Conservation (phyloP, 2,329 filamentous ascomycete genomes). For the Xylariaceae sp. region DNA sequence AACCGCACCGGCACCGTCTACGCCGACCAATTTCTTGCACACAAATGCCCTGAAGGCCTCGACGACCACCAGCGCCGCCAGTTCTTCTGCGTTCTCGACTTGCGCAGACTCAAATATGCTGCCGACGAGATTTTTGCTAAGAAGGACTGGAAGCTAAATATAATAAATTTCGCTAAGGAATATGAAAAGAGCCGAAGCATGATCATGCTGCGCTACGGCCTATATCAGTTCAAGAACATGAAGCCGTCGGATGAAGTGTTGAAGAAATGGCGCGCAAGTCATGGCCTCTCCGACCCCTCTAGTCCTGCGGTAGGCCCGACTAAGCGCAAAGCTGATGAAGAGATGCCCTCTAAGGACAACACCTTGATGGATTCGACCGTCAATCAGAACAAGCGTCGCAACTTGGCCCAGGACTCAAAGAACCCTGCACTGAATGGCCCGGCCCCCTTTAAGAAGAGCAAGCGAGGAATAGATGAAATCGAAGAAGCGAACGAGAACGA, state of each 20-base stretch:
- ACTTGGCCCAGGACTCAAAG: slow-evolving; percentile 35
- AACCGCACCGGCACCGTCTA: slow-evolving; percentile 53
- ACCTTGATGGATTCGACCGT: slow-evolving; percentile 33
- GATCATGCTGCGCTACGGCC: slow-evolving; percentile 57
- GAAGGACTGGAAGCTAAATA: slow-evolving; percentile 61
- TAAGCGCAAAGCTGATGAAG: slow-evolving; percentile 57
- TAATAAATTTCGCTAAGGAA: slow-evolving; percentile 60
- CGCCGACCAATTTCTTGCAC: slow-evolving; percentile 55
- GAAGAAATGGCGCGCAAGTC: slow-evolving; percentile 54
- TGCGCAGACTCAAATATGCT: slow-evolving; percentile 58
- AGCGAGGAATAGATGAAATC: slow-evolving; percentile 47
- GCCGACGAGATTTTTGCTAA: slow-evolving; percentile 57
- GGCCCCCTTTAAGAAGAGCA: slow-evolving; percentile 42
- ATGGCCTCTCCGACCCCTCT: slow-evolving; percentile 47
- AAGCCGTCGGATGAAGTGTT: slow-evolving; percentile 56
- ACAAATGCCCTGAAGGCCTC: slow-evolving; percentile 54
- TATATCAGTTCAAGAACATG: slow-evolving; percentile 61
- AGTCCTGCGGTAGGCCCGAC: slow-evolving; percentile 30
- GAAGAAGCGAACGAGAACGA: slow-evolving; percentile 39
- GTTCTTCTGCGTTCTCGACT: slow-evolving; percentile 60
- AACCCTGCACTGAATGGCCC: slow-evolving; percentile 33
- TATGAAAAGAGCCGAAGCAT: slow-evolving; percentile 61
- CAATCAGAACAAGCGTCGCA: slow-evolving; percentile 48
- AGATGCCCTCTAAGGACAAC: slow-evolving; percentile 38
- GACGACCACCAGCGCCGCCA: slow-evolving; percentile 58